A percentile compares a stretch with the other conserved stretches of the same genome.
Evolutionary conservation across 2,329 filamentous ascomycete species (phyloP).

Genomic region (Xylaria sp.): DNA sequence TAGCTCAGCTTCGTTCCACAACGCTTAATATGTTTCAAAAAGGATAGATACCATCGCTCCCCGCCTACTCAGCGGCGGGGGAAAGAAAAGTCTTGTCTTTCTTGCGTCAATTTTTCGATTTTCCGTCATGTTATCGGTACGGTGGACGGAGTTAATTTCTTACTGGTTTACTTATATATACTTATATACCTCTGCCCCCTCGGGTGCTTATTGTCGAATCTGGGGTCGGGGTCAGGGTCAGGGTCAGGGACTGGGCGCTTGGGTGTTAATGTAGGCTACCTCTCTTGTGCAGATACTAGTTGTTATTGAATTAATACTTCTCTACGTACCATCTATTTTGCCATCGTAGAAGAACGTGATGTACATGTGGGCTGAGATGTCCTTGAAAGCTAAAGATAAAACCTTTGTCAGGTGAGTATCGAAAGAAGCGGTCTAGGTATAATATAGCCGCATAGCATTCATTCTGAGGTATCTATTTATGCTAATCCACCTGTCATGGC

Average conservation of each 20-base stretch:
- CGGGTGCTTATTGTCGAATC: background rate
- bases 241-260: background rate
- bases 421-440: background rate
- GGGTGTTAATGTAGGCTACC: background rate
- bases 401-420: background rate
- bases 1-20: background rate
- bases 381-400: background rate
- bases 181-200: background rate
- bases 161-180: too few relatives aligned
- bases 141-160: background rate
- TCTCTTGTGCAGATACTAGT: background rate
- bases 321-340: background rate
- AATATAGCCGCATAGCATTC: background rate
- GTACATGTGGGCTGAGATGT: background rate
- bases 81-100: background rate
- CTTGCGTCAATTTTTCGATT: background rate
- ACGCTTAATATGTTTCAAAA: background rate
- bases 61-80: background rate
- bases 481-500: background rate
- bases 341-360: background rate
- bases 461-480: background rate
- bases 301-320: background rate
- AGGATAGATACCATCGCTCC: background rate
- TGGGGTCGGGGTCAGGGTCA: background rate
- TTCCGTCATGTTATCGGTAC: background rate